phyloP scores from a whole-genome alignment of 306 rosid species.

The Fragaria vesca region DNA sequence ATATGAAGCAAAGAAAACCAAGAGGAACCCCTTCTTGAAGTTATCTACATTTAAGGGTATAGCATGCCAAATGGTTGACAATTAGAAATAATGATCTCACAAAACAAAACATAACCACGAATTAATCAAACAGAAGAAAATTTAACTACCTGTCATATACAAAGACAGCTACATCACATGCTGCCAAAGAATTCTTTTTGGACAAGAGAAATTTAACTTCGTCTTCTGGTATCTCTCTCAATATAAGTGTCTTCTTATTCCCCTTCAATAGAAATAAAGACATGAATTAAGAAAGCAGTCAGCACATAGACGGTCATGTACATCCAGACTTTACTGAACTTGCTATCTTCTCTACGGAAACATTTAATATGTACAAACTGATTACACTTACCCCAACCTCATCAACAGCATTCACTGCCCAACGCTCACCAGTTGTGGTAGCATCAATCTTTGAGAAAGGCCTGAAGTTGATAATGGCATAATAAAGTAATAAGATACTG shows the following conservation, averaged over 20 bases:
- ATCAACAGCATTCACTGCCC: conserved; percentile 62
- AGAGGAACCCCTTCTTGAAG: background rate
- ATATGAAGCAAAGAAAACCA: background rate
- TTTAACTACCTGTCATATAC: conserved; percentile 71
- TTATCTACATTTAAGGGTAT: background rate
- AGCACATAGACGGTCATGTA: background rate
- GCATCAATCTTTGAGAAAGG: conserved; percentile 59
- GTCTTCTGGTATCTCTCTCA: conserved; percentile 89
- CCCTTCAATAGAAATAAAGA: conserved; percentile 52
- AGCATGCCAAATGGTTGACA: background rate
- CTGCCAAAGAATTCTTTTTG: conserved; percentile 68
- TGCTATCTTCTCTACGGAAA: background rate
- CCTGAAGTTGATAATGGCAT: conserved; percentile 40
- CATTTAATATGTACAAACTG: conserved; percentile 1
- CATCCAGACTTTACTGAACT: conserved; percentile 15
- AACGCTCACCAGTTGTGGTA: conserved; percentile 57
- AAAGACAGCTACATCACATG: conserved; percentile 87
- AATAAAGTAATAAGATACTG: conserved; percentile 22
- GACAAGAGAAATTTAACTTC: conserved; percentile 48
- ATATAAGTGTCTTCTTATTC: conserved; percentile 64
- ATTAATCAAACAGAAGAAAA: conserved; percentile 1
- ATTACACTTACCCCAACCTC: conserved; percentile 64
- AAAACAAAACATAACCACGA: background rate
- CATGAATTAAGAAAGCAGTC: background rate
- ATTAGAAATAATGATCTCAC: background rate